These are phyloP conservation scores for Parietaria judaica DNA, from an alignment of 306 rosid species.

Conservation along the genomic window DNA sequence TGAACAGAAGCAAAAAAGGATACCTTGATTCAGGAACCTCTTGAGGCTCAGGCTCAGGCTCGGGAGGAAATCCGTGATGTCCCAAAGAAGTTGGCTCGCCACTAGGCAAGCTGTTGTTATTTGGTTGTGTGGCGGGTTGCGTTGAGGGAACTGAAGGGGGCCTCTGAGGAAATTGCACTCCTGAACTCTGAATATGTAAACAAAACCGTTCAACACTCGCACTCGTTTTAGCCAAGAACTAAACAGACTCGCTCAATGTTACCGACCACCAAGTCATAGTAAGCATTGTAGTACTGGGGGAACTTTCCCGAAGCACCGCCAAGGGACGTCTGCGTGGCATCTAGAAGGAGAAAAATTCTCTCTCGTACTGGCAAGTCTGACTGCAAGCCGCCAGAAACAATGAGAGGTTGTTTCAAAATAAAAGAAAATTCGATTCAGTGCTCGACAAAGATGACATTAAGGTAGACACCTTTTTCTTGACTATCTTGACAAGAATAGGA, in stretches of 20 bases:
- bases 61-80: constrained; percentile 35
- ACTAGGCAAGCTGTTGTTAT: constrained; percentile 28
- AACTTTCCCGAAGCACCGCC: constrained; percentile 97
- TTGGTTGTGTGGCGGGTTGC: constrained; percentile 42
- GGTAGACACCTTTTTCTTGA: constrained; percentile 77
- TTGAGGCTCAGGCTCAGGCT: constrained; percentile 41
- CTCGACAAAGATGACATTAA: constrained; percentile 6
- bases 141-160: constrained; percentile 41
- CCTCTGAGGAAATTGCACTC: constrained; percentile 76
- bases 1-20: neutral
- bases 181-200: constrained; percentile 56
- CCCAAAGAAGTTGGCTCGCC: constrained; percentile 44
- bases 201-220: neutral
- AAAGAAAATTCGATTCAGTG: neutral
- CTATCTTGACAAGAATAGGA: constrained; percentile 76
- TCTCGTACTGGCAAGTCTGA: constrained; percentile 79
- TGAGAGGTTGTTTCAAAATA: constrained; percentile 4
- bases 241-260: too few relatives aligned
- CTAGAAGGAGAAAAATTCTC: constrained; percentile 84
- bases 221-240: neutral
- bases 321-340: constrained; percentile 93
- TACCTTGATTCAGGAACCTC: constrained; percentile 79
- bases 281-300: constrained; percentile 82
- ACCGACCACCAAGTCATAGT: constrained; percentile 88
- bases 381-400: constrained; percentile 38